Evolutionary conservation across 225 moss, liverwort and hornwort species (phyloP).

Genomic region (Pseudoscleropodium purum): DNA sequence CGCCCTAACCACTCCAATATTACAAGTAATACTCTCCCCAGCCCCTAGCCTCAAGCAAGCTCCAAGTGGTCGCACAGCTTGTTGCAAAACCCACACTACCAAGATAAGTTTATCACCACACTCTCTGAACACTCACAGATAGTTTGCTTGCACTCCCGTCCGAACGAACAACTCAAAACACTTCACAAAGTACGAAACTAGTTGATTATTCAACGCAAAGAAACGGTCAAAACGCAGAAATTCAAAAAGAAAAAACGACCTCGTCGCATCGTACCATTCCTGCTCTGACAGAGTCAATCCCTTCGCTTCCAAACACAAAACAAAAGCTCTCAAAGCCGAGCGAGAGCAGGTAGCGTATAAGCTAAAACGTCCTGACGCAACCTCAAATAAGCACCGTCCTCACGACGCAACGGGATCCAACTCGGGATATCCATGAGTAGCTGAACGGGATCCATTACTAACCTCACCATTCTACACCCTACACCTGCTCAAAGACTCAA

Average conservation of each 20-base stretch:
- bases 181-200: background rate
- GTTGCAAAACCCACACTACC: background rate
- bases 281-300: background rate
- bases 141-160: background rate
- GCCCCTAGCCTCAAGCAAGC: background rate
- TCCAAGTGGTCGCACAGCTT: background rate
- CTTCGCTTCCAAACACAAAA: background rate
- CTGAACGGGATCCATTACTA: background rate
- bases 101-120: background rate
- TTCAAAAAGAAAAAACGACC: background rate
- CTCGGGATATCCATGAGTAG: background rate
- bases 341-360: background rate
- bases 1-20: background rate
- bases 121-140: background rate
- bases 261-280: background rate
- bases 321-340: background rate
- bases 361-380: background rate
- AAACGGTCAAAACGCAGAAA: conserved; percentile 4
- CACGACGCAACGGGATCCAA: background rate
- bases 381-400: background rate
- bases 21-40: background rate
- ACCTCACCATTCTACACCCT: background rate
- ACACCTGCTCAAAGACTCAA: background rate
- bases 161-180: background rate
- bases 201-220: background rate